Percentiles rank a stretch among this genome's conserved stretches.
These are phyloP conservation scores for Paraphoma chrysanthemicola DNA, from an alignment of 2,329 filamentous ascomycete species.

Conservation along the genomic window DNA sequence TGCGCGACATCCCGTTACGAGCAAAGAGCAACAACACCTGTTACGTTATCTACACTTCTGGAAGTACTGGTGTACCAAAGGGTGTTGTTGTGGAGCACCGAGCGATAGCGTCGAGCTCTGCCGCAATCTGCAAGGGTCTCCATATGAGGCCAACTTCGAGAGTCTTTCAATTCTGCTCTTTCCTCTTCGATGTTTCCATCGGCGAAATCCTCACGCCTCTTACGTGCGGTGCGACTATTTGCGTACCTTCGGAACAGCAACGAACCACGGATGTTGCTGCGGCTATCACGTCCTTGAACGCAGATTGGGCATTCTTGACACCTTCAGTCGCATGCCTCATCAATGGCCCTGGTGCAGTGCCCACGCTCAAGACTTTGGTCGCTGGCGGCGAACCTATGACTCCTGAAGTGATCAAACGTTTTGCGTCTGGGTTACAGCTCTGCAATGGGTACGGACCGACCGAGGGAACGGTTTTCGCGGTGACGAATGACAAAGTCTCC, in stretches of 20 bases:
- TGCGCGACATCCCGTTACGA: constrained; percentile 11
- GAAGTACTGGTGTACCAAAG: constrained; percentile 42
- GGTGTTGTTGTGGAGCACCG: constrained; percentile 41
- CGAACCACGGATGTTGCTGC: constrained; percentile 54
- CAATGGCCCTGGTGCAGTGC: constrained; percentile 36
- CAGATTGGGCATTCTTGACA: constrained; percentile 43
- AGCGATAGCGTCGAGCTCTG: constrained; percentile 36
- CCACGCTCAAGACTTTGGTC: constrained; percentile 49
- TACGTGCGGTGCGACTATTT: constrained; percentile 40
- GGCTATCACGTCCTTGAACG: constrained; percentile 35
- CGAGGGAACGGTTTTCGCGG: constrained; percentile 33
- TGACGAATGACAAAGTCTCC: constrained; percentile 33
- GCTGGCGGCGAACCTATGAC: constrained; percentile 39
- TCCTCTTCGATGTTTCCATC: constrained; percentile 44
- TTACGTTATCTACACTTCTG: constrained; percentile 43
- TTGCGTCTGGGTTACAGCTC: constrained; percentile 29
- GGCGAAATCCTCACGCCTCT: constrained; percentile 44
- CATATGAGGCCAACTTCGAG: constrained; percentile 35
- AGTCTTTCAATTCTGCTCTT: constrained; percentile 46
- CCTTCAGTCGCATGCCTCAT: constrained; percentile 46
- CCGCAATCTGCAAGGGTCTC: constrained; percentile 35
- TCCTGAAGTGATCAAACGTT: constrained; percentile 33
- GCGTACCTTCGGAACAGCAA: constrained; percentile 48
- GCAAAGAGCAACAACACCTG: constrained; percentile 28
- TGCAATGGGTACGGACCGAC: constrained; percentile 41